Percentiles rank a stretch among this genome's conserved stretches.
Evolutionary conservation across 1,139 yeast species (phyloP).

Genomic region (Taphrina communis): DNA sequence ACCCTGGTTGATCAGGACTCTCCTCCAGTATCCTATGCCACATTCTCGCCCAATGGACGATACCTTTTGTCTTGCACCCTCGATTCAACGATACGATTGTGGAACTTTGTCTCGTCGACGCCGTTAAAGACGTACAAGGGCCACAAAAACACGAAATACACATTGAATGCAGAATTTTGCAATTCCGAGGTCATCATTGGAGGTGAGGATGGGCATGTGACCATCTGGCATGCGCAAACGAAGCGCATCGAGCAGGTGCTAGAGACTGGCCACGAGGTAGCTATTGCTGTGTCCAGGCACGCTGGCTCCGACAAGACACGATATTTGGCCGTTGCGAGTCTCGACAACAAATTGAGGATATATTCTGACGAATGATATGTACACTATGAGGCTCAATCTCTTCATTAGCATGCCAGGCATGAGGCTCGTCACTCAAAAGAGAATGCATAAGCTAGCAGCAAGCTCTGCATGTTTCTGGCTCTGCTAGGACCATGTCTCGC

Average conservation of each 20-base stretch:
- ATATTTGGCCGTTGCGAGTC: slow-evolving; percentile 24
- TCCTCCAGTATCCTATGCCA: slow-evolving; percentile 69
- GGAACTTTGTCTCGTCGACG: slow-evolving; percentile 81
- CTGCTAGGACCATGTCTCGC: too few relatives aligned
- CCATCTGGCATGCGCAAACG: slow-evolving; percentile 77
- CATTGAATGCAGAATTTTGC: slow-evolving; percentile 43
- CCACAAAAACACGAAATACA: slow-evolving; percentile 48
- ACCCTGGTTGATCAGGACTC: slow-evolving; percentile 64
- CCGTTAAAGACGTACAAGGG: slow-evolving; percentile 76
- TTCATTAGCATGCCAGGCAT: too few relatives aligned
- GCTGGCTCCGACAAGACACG: neutral
- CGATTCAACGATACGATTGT: slow-evolving; percentile 76
- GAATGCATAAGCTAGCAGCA: too few relatives aligned
- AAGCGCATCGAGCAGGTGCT: slow-evolving; percentile 58
- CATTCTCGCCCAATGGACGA: slow-evolving; percentile 80
- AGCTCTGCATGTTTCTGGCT: too few relatives aligned
- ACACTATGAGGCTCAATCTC: too few relatives aligned
- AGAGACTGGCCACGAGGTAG: slow-evolving; percentile 13
- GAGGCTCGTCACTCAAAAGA: too few relatives aligned
- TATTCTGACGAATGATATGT: slow-evolving; percentile 5
- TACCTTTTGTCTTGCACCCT: slow-evolving; percentile 78
- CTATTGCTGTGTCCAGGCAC: slow-evolving; percentile 6
- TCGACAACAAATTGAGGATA: slow-evolving; percentile 22
- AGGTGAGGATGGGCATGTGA: slow-evolving; percentile 63
- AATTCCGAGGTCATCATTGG: slow-evolving; percentile 63